Conservation (phyloP, 225 moss, liverwort and hornwort species). For the Antitrichia curtipendula region DNA sequence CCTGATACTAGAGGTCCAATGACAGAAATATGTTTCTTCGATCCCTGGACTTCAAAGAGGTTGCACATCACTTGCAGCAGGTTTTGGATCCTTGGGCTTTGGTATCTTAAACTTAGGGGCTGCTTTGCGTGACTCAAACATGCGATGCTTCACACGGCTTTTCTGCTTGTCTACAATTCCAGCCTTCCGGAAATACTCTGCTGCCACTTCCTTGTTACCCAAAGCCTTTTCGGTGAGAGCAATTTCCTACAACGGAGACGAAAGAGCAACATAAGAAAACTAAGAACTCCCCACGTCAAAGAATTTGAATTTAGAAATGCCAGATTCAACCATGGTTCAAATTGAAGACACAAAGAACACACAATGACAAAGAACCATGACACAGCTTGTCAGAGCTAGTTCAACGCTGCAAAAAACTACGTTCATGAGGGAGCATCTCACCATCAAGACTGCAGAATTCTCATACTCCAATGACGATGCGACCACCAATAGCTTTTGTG, state of each 20-base stretch:
- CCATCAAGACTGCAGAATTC: constrained; percentile 74
- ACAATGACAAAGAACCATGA: not conserved
- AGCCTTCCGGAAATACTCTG: constrained; percentile 53
- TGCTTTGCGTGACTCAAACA: constrained; percentile 64
- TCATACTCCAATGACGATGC: constrained; percentile 40
- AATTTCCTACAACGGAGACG: constrained; percentile 39
- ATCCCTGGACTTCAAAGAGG: not conserved
- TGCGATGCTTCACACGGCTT: constrained; percentile 55
- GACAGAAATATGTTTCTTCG: not conserved
- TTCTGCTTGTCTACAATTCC: constrained; percentile 58
- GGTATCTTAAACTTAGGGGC: not conserved
- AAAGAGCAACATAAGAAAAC: not conserved
- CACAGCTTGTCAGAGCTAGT: not conserved
- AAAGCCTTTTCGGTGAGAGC: constrained; percentile 59
- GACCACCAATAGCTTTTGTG: constrained; percentile 26
- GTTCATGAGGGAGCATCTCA: constrained; percentile 3
- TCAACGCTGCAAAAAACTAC: not conserved
- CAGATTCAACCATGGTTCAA: not conserved
- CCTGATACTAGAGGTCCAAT: not conserved
- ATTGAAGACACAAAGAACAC: not conserved
- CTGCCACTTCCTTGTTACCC: constrained; percentile 45
- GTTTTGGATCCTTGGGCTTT: not conserved
- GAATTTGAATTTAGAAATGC: not conserved
- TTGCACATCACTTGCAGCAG: not conserved
- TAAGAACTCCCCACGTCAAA: not conserved